Evolutionary conservation across 2,329 filamentous ascomycete genomes (phyloP).

Genomic region (Ciborinia camelliae): DNA sequence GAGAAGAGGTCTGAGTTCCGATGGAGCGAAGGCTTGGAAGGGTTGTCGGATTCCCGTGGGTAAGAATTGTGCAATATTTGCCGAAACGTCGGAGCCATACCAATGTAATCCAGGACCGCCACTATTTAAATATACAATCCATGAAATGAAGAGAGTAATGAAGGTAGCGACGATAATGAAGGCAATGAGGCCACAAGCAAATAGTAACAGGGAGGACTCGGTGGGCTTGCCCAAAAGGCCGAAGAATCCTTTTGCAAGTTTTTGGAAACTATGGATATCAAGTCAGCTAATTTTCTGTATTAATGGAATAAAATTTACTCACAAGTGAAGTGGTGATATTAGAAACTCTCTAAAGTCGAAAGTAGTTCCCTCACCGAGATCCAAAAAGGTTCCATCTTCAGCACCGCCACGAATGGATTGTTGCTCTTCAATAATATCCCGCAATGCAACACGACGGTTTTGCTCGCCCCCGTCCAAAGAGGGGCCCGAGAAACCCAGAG

Average conservation of each 20-base stretch:
- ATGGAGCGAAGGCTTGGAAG: constrained; percentile 4
- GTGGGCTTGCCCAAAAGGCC: neutral
- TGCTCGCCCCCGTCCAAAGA: constrained; percentile 18
- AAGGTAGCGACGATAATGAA: too few relatives aligned
- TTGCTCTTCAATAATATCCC: constrained; percentile 22
- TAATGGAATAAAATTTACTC: neutral
- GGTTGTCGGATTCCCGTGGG: constrained; percentile 16
- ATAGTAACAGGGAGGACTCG: neutral
- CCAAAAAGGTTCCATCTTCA: neutral
- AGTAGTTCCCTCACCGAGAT: neutral
- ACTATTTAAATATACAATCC: neutral
- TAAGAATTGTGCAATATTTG: constrained; percentile 11
- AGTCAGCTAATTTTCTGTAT: neutral
- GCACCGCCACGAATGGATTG: constrained; percentile 14
- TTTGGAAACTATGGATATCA: neutral
- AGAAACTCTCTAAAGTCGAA: neutral
- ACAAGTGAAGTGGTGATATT: neutral
- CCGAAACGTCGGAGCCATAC: constrained; percentile 13
- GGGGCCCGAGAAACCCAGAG: constrained; percentile 4
- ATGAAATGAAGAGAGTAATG: neutral
- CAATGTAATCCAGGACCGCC: neutral
- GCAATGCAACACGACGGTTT: constrained; percentile 7
- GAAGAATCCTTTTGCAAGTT: neutral
- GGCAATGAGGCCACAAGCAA: neutral
- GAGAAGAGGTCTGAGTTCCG: constrained; percentile 28